Evolutionary conservation across 257 asterid genomes (phyloP).

Genomic region (Solanum tarijense): DNA sequence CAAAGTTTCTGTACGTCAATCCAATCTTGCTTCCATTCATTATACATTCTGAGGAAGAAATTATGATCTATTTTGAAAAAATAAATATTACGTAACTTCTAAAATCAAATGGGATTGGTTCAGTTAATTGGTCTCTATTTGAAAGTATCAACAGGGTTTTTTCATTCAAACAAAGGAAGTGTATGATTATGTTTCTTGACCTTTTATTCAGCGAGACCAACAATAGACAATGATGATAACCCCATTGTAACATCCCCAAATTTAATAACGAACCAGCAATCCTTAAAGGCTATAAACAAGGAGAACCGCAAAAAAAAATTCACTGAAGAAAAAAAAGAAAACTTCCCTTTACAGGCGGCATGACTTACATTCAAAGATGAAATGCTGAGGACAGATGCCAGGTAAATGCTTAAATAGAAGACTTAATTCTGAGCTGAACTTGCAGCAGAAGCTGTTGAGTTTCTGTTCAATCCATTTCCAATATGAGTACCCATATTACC

Average conservation of each 20-base stretch:
- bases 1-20: background rate
- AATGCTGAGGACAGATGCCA: conserved; percentile 38
- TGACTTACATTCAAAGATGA: conserved; percentile 66
- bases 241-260: background rate
- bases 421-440: conserved; percentile 29
- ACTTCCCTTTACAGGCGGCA: conserved; percentile 1
- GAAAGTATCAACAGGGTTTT: background rate
- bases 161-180: background rate
- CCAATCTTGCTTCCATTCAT: background rate
- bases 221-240: background rate
- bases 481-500: conserved; percentile 13
- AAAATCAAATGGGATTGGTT: background rate
- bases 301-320: background rate
- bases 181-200: background rate
- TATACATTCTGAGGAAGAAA: background rate
- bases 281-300: background rate
- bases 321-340: background rate
- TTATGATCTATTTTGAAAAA: background rate
- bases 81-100: background rate
- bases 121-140: background rate
- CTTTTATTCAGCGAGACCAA: background rate
- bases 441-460: conserved; percentile 39
- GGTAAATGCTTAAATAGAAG: conserved; percentile 9
- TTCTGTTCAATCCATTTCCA: conserved; percentile 16
- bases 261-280: background rate